A percentile compares a stretch with the other conserved stretches of the same genome.
Evolutionary conservation across 192 early-diverging fungal species (phyloP).

Genomic region (Coemansia sp.): DNA sequence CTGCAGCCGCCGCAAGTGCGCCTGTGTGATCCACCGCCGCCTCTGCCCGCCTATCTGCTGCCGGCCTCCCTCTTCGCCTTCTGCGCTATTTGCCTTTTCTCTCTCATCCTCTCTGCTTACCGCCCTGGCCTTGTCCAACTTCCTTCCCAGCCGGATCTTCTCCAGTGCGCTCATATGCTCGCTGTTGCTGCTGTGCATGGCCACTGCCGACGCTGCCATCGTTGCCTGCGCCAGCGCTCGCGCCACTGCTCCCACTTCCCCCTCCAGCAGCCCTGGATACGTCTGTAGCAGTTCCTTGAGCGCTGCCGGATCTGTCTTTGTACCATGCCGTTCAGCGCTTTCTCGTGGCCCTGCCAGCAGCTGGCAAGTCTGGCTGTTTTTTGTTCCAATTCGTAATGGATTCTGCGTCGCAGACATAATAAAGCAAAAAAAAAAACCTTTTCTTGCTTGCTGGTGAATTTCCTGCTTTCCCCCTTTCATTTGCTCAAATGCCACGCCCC

Average conservation of each 20-base stretch:
- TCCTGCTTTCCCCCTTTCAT: background rate
- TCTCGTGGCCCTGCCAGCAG: background rate
- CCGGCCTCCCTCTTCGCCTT: background rate
- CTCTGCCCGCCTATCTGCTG: background rate
- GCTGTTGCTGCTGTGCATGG: slow-evolving; percentile 5
- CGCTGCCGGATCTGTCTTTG: slow-evolving; percentile 6
- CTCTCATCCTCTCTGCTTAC: background rate
- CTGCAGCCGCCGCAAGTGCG: slow-evolving; percentile 39
- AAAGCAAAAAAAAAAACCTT: slow-evolving; percentile 1
- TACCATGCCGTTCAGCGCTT: background rate
- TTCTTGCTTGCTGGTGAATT: background rate
- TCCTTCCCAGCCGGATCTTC: slow-evolving; percentile 28
- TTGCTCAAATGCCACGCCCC: slow-evolving; percentile 32
- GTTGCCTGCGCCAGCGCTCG: slow-evolving; percentile 43
- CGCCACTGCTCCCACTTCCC: slow-evolving; percentile 35
- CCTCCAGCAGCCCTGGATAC: slow-evolving; percentile 42
- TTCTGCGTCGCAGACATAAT: slow-evolving; percentile 1
- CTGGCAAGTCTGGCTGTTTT: no score
- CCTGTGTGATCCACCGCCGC: slow-evolving; percentile 43
- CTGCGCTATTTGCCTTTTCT: background rate
- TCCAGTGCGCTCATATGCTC: slow-evolving; percentile 19
- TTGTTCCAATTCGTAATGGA: background rate
- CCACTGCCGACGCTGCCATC: slow-evolving; percentile 25
- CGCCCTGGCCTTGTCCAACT: slow-evolving; percentile 4
- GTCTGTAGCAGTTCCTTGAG: slow-evolving; percentile 37